Base-by-base conservation (phyloP, 345 rosid species). In the Linum lewisii region DNA sequence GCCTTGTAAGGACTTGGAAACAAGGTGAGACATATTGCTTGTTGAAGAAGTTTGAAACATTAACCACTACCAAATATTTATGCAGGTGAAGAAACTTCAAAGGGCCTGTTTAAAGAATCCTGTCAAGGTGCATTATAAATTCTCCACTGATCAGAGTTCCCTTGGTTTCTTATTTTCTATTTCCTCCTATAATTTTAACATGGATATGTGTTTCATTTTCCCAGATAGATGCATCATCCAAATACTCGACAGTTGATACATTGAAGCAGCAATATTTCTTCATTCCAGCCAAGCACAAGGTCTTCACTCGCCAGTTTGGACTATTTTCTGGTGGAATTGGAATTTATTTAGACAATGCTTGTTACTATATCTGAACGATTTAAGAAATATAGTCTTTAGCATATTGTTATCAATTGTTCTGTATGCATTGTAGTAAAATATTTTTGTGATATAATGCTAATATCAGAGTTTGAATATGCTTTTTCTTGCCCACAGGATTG, bases 191-290 rank as follows among this genome's bases (percentile, higher is more conserved):
- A 51, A 47, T 14, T 63, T 11, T 65, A 36, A 66, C 60, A 57
- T 26, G 45, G 21, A 66, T 58, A 13, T 21, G 64, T 70, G 16
- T 57, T 58, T 56, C 26, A 26, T 53, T 58, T 26, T 55, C 67
- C 62, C 77, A 93, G 97, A 90, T 89, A 74, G 95, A 93, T 80
- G 95, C 97, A 61, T 81, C 90, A 52, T 82, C 95, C 2, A 93
- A 89, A 68, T 90, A 93, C 75, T 93, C 97, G 42, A 93, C 96
- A 21, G 95, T 87, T 25, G 97, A 89, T 63, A 85, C 95, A 66
- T 72, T 93, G 47, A 87, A 89, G 77, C 97, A 93, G 78, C 88
- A 81, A 58, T 89, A 73, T 71, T 69, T 79, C 60, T 81, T 87
- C 69, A 51, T 93, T 66, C 83, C 97, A 20, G 91, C 96, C 9